phyloP scores from a whole-genome alignment of 2,329 filamentous ascomycete species.

The Raffaelea arxii region DNA sequence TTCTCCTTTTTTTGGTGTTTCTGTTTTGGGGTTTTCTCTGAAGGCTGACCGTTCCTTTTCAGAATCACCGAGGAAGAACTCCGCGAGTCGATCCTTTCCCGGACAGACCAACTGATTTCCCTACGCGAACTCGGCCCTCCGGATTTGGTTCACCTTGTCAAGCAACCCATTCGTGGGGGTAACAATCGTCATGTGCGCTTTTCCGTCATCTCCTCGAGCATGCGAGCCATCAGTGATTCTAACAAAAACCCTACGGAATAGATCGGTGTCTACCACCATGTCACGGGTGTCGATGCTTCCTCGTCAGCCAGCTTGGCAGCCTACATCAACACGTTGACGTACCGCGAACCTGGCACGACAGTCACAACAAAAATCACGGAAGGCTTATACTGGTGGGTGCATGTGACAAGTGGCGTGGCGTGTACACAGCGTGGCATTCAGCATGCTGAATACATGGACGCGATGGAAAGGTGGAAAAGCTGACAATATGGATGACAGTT shows the following conservation, averaged over 20 bases:
- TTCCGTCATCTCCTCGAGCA: neutral
- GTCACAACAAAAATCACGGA: constrained; percentile 77
- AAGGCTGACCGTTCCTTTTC: constrained; percentile 11
- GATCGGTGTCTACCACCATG: constrained; percentile 94
- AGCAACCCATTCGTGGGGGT: constrained; percentile 53
- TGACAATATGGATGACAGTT: constrained; percentile 35
- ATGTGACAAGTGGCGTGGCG: neutral
- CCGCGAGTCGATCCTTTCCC: constrained; percentile 82
- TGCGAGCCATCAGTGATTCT: neutral
- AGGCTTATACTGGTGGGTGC: constrained; percentile 76
- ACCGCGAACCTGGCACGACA: constrained; percentile 72
- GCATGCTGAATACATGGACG: too few species aligned
- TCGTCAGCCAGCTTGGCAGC: constrained; percentile 94
- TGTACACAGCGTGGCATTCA: neutral
- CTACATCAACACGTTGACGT: constrained; percentile 96
- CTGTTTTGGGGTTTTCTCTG: constrained; percentile 2
- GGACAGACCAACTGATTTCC: constrained; percentile 77
- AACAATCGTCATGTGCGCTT: constrained; percentile 41
- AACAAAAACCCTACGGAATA: constrained; percentile 25
- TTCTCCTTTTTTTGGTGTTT: constrained; percentile 6
- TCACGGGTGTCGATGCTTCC: constrained; percentile 92
- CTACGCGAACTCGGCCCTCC: constrained; percentile 91
- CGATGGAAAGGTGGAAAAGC: too few species aligned
- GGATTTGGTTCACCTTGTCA: constrained; percentile 90
- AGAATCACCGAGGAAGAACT: constrained; percentile 92